Base-by-base conservation (phyloP, 2,329 filamentous ascomycete genomes). In the Didymella segeticola region DNA sequence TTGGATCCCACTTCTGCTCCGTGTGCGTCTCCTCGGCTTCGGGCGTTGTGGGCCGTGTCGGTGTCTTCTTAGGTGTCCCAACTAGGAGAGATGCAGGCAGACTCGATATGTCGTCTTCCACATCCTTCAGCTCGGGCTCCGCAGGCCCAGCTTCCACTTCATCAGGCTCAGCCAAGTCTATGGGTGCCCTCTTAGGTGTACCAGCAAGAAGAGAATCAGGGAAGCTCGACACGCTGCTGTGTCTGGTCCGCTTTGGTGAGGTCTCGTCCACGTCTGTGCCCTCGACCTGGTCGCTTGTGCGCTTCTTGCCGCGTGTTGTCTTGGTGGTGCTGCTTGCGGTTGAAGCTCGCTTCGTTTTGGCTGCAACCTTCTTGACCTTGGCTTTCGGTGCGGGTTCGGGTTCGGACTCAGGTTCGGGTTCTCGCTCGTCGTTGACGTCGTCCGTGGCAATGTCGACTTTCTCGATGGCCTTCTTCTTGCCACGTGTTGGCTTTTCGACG, bases 1-100 rank as follows among this genome's bases (percentile, higher is more conserved):
- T 81, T 0, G 89, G 80, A 4, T 81, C 82, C 93, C 93, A 98
- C 0, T 86, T 79, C 26, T 47, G 42, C 5, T 29, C 41, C 19
- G 54, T 52, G 25, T 50, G 36, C 7, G 26, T 29, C n/a, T 53
- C 53, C 23, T 62, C 58, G 10, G 63, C 47, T 19, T 61, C 60
- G 10, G 63, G 52, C 6, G 61, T 62, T 42, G 46, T 58, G 29
- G 47, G 49, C 22, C 56, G 57, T 11, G 62, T 56, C 19, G 66
- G 63, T 10, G 58, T 63, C 39, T 66, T 60, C 58, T 60, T 75
- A 74, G 63, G 66, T 42, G 33, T 86, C 79, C 64, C 57, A 30
- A 61, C 49, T 20, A 59, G 54, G 11, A 63, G 43, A 17, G 58
- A 58, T 14, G 45, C 54, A 2, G 62, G 60, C 12, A 64, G 39